These are phyloP conservation scores for Eutrema salsugineum DNA, from an alignment of 441 rosid genomes.

Conservation along the genomic window DNA sequence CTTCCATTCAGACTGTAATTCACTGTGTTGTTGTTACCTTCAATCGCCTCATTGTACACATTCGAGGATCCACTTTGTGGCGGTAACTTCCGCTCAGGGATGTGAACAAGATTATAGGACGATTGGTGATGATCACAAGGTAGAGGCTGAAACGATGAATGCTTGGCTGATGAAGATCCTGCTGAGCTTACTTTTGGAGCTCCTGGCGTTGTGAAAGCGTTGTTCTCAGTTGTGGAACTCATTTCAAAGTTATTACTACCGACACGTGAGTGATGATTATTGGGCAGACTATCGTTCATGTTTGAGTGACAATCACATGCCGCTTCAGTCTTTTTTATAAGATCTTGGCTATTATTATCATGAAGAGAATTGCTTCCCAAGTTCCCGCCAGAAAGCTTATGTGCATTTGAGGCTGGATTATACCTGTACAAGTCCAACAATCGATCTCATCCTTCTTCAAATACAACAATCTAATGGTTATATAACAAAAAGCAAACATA, in stretches of 20 bases:
- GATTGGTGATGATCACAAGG: constrained; percentile 25
- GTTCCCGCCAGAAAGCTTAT: constrained; percentile 52
- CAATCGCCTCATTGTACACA: constrained; percentile 35
- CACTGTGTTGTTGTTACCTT: constrained; percentile 35
- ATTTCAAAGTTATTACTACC: constrained; percentile 56
- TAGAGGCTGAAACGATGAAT: constrained; percentile 21
- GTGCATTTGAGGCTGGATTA: constrained; percentile 51
- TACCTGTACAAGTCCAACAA: constrained; percentile 48
- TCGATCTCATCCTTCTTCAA: constrained; percentile 5
- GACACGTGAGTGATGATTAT: constrained; percentile 51
- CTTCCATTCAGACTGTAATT: constrained; percentile 65
- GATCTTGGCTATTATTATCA: constrained; percentile 41
- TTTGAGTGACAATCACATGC: constrained; percentile 38
- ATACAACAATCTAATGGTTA: neutral
- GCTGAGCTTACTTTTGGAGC: constrained; percentile 36
- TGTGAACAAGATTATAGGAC: constrained; percentile 13
- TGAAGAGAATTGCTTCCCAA: constrained; percentile 58
- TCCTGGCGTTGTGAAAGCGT: constrained; percentile 40
- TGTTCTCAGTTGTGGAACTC: constrained; percentile 48
- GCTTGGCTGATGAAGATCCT: constrained; percentile 35
- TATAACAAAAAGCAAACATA: neutral
- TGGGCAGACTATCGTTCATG: constrained; percentile 41
- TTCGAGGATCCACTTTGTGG: constrained; percentile 57
- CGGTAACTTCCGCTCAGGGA: constrained; percentile 22
- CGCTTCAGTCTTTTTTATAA: constrained; percentile 39